Evolutionary conservation across 257 asterid species (phyloP), one percentile per base, ranked within the genome.

Genomic region (Misopates orontium): DNA sequence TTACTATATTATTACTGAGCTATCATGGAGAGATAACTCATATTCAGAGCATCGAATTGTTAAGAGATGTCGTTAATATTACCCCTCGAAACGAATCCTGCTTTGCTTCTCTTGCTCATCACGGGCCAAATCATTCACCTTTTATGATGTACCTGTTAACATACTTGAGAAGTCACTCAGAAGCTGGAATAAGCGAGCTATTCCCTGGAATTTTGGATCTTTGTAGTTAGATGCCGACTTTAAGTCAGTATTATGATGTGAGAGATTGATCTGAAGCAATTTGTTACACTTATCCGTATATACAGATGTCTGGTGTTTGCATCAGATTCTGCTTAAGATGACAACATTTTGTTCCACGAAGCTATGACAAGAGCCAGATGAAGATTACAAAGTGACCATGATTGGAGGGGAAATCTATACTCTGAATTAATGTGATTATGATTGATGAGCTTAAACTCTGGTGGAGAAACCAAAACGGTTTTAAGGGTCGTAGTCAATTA

Each of bases 271-370:
- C 48, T 67, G 70, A 73, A 53, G 70, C 41, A 67, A 60, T 40
- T 31, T 62, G 10, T 25, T 7, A 55, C 55, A 56, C 47, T 21
- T 18, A 56, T 23, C 23, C 11, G 39, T 22, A 13, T 55, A 15
- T 22, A 24, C n/a, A 47, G 47, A 47, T 65, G 36, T 41, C 23
- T 45, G 64, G 41, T 59, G 68, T n/a, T 62, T 74, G 75, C 75
- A 74, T 69, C 75, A 39, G 75, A 69, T 75, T 75, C 72, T 69
- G 65, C 65, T 64, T 52, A n/a, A 39, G 23, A 67, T 73, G 66
- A 61, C 50, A 67, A 62, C 74, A 67, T 36, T 61, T 73, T 67
- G 66, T 60, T 73, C 41, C 19, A 52, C 0, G 45, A 40, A 36
- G 24, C 64, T n/a, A 48, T 53, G 19, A 54, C 60, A 18, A 45